Percentiles rank a stretch among this genome's conserved stretches.
Evolutionary conservation across 495 filamentous ascomycete species (phyloP).

Genomic region (Cryomyces minteri): DNA sequence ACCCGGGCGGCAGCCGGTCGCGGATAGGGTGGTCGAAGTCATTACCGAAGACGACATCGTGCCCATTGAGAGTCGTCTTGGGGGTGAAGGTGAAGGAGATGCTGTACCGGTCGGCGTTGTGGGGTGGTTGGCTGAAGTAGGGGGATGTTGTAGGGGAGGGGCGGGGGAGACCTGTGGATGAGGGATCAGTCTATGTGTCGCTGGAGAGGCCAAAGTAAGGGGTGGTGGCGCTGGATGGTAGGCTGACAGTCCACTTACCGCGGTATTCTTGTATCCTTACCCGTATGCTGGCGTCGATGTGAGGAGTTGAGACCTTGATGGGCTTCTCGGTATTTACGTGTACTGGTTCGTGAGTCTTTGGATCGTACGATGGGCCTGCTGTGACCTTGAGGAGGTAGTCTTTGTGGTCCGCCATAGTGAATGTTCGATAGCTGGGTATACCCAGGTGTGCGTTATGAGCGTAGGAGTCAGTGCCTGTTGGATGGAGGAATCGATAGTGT

Average conservation of each 20-base stretch:
- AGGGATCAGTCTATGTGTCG: neutral
- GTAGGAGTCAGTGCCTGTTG: too few species aligned
- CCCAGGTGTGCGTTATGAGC: too few species aligned
- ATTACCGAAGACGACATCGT: slow-evolving; percentile 76
- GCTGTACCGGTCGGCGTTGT: slow-evolving; percentile 61
- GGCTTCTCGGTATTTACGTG: slow-evolving; percentile 49
- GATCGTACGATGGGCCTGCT: slow-evolving; percentile 56
- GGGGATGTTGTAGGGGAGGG: slow-evolving; percentile 26
- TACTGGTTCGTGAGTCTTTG: slow-evolving; percentile 42
- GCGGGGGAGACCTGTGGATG: slow-evolving; percentile 11
- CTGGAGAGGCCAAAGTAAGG: neutral
- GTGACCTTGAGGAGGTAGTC: slow-evolving; percentile 54
- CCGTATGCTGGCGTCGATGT: slow-evolving; percentile 38
- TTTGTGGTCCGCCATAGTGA: slow-evolving; percentile 18
- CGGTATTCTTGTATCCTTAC: slow-evolving; percentile 52
- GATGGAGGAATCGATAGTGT: too few species aligned
- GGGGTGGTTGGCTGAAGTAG: slow-evolving; percentile 56
- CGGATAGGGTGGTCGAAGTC: slow-evolving; percentile 81
- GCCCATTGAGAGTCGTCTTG: slow-evolving; percentile 42
- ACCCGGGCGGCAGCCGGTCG: slow-evolving; percentile 71
- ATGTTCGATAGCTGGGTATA: too few species aligned
- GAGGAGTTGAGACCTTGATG: slow-evolving; percentile 35
- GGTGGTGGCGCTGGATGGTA: neutral
- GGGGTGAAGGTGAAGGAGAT: slow-evolving; percentile 61
- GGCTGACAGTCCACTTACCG: slow-evolving; percentile 19